Evolutionary conservation across 768 basidiomycete species (phyloP), one percentile per base, ranked within the genome.

Genomic region (Leccinum longicurvipes): DNA sequence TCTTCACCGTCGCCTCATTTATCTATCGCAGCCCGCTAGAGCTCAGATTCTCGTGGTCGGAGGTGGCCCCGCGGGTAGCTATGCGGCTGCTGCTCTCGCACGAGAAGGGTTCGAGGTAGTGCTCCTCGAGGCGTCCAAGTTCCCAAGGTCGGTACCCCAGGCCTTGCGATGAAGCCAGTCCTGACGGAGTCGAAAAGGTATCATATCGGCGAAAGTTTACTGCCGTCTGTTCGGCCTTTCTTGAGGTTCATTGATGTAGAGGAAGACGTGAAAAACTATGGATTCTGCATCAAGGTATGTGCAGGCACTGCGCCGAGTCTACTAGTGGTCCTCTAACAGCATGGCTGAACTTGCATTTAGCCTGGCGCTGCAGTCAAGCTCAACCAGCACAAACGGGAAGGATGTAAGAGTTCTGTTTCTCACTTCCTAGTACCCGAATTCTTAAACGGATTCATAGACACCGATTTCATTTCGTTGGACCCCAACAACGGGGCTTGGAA

Each of bases 181-280:
- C 34, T 53, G 25, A 57, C 7, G 6, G 19, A 9, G 7, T n/a
- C 15, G 21, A 36, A 49, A 25, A 57, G 59, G 24, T 62, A 61
- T 42, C 61, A 61, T 53, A 57, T 62, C 3, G 59, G 61, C 23
- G 61, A 62, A 41, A 61, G 53, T 8, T n/a, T 61, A 12, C 25
- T 62, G 7, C 31, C 55, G 2, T 60, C 55, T 4, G 53, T 44
- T 2, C 52, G 47, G 0, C 51, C 50, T 17, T 62, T 61, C 28
- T 42, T 57, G 36, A 47, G 19, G 10, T 60, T 62, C 8, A 41
- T 60, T 1, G 60, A 21, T 0, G 56, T 52, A 7, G 59, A 62
- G 11, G 55, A 57, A 3, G 12, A 12, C 6, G 39, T 62, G 10
- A 47, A 31, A 23, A 51, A 45, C 31, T 46, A 56, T 19, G 55